Percentiles rank a stretch among this genome's conserved stretches.
Conservation (phyloP, 2,329 filamentous ascomycete species). For the Aphanocladium album region DNA sequence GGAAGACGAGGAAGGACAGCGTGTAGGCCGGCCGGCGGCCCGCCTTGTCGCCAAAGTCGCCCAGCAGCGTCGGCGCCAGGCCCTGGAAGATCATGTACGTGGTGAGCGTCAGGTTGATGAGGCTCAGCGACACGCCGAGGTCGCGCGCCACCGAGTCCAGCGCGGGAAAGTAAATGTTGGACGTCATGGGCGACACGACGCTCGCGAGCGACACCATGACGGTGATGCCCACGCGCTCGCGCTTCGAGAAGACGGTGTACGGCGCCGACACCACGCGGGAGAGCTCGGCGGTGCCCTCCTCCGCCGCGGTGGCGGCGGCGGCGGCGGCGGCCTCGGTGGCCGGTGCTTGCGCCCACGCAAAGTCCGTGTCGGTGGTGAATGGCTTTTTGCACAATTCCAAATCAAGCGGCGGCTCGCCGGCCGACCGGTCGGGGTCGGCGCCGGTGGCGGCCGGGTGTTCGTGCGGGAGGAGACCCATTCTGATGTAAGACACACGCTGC, state of each 20-base stretch:
- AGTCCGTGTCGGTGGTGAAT: not conserved
- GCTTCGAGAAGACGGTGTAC: conserved; percentile 31
- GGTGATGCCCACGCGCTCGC: conserved; percentile 41
- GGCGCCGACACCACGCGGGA: conserved; percentile 21
- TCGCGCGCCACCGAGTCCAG: conserved; percentile 35
- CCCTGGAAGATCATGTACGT: conserved; percentile 62
- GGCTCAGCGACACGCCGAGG: conserved; percentile 32
- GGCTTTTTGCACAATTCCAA: not conserved
- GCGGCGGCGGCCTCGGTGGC: not conserved
- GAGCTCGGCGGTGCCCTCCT: conserved; percentile 17
- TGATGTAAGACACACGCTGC: not conserved
- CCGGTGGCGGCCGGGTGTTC: not conserved
- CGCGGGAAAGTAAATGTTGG: conserved; percentile 51
- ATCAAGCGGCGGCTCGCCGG: not conserved
- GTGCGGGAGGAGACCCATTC: not conserved
- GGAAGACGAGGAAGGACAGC: conserved; percentile 51
- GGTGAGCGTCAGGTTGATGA: conserved; percentile 49
- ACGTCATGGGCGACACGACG: conserved; percentile 54
- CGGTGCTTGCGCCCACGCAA: not conserved
- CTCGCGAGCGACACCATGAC: conserved; percentile 47
- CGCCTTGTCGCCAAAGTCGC: conserved; percentile 55
- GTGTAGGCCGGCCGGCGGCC: conserved; percentile 60
- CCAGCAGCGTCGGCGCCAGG: conserved; percentile 55
- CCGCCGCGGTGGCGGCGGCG: not conserved
- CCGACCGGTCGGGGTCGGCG: not conserved